phyloP scores from a whole-genome alignment of 352 stramenopile species.

The Halophytophthora polymorphica region DNA sequence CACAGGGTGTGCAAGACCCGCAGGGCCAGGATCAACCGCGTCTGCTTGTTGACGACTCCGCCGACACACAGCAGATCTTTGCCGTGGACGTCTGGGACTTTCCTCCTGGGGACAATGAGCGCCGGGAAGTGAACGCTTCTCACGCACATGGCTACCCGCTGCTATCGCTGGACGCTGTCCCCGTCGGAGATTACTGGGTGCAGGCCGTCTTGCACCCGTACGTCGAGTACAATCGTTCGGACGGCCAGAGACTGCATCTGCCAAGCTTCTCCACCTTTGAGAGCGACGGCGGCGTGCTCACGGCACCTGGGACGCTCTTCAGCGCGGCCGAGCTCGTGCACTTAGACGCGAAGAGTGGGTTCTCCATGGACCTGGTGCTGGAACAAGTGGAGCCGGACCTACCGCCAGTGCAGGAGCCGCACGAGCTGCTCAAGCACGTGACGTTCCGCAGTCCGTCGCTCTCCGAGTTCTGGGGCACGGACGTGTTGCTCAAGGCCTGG shows the following conservation, averaged over 20 bases:
- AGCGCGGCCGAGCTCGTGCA: slow-evolving; percentile 44
- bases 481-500: slow-evolving; percentile 71
- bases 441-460: slow-evolving; percentile 55
- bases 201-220: slow-evolving; percentile 63
- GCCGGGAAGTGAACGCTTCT: slow-evolving; percentile 42
- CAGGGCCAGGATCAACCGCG: slow-evolving; percentile 51
- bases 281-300: slow-evolving; percentile 48
- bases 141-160: slow-evolving; percentile 46
- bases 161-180: slow-evolving; percentile 36
- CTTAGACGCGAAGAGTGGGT: slow-evolving; percentile 25
- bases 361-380: slow-evolving; percentile 40
- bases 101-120: slow-evolving; percentile 20
- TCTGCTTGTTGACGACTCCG: slow-evolving; percentile 45
- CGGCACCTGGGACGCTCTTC: slow-evolving; percentile 58
- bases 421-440: slow-evolving; percentile 68
- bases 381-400: slow-evolving; percentile 42
- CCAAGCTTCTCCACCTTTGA: slow-evolving; percentile 58
- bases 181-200: slow-evolving; percentile 58
- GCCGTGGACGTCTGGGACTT: slow-evolving; percentile 62
- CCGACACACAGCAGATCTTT: slow-evolving; percentile 56
- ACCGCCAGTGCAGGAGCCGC: slow-evolving; percentile 30
- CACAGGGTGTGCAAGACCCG: slow-evolving; percentile 38
- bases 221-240: slow-evolving; percentile 60
- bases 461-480: slow-evolving; percentile 66
- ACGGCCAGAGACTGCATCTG: slow-evolving; percentile 41